These are phyloP conservation scores for Porodaedalea pini DNA, from an alignment of 1,284 basidiomycete species.

Conservation along the genomic window DNA sequence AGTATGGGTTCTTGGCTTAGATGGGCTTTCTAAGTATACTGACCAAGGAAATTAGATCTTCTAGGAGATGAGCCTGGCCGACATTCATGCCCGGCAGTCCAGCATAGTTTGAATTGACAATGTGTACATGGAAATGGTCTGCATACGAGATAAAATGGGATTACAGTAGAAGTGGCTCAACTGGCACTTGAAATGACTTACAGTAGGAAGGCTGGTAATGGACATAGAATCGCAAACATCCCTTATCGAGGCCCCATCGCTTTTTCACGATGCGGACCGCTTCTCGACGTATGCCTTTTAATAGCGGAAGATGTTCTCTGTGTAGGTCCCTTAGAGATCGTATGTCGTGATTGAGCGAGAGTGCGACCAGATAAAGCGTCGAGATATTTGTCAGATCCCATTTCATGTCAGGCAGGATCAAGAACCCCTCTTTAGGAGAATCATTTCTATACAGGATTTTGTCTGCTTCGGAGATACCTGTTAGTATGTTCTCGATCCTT, in stretches of 20 bases:
- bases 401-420: conserved; percentile 90
- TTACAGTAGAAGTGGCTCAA: background rate
- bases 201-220: conserved; percentile 98
- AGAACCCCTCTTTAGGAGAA: conserved; percentile 55
- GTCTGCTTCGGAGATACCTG: conserved; percentile 75
- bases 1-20: background rate
- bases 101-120: conserved; percentile 75
- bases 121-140: conserved; percentile 97
- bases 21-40: conserved; percentile 26
- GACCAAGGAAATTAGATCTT: conserved; percentile 84
- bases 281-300: conserved; percentile 62
- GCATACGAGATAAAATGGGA: background rate
- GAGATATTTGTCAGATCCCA: conserved; percentile 81
- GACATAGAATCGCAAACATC: conserved; percentile 75
- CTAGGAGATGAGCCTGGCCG: conserved; percentile 90
- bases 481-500: conserved; percentile 88
- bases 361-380: conserved; percentile 73
- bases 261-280: conserved; percentile 51
- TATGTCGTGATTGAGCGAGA: conserved; percentile 56
- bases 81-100: conserved; percentile 71
- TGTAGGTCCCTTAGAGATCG: conserved; percentile 70
- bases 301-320: conserved; percentile 61
- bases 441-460: conserved; percentile 69
- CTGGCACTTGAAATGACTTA: conserved; percentile 39
- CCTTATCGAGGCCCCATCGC: conserved; percentile 57